Evolutionary conservation across 805 yeast species (phyloP), one percentile per base, ranked within the genome.

Genomic region (Candida yuanshanica): DNA sequence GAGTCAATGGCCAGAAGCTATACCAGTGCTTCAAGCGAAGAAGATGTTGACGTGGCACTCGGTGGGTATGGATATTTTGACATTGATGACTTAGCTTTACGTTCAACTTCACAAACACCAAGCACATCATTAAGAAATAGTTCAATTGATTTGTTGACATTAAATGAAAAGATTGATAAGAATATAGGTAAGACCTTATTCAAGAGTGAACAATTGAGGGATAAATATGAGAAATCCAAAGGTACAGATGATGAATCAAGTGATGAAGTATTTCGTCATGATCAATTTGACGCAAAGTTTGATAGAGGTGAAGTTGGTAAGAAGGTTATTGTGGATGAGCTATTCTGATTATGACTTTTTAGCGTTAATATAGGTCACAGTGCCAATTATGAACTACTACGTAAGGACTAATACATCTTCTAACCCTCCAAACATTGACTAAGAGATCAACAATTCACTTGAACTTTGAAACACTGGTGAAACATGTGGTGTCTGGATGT

Each of bases 41-140:
- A 55, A 24, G 58, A 56, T 10, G 42, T 48, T 20, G 62, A 57
- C 26, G 29, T 58, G 26, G 63, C 61, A 7, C 64, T 84, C 26
- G 91, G 93, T 17, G 95, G 95, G 2, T 85, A 85, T 58, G 91
- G 87, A 6, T 81, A 82, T 58, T 82, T 82, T 59, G 87, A 81
- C 52, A 74, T 81, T 51, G 87, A 83, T 10, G 79, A 82, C 47
- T 75, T 81, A 43, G 79, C 76, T 26, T 56, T 72, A 27, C 66
- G 85, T 45, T 75, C 86, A 67, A 55, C 73, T 68, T 46, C 66
- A 70, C 49, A 77, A 70, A 56, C 61, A 1, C 61, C 59, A 5
- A 20, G 43, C 1, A 13, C 50, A 4, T 50, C 56, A 1, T 37
- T 42, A 9, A 13, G 39, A 10, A 54, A 44, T 20, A 49, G 53